phyloP scores from a whole-genome alignment of 352 stramenopile genomes.

The Phytopythium montanum region DNA sequence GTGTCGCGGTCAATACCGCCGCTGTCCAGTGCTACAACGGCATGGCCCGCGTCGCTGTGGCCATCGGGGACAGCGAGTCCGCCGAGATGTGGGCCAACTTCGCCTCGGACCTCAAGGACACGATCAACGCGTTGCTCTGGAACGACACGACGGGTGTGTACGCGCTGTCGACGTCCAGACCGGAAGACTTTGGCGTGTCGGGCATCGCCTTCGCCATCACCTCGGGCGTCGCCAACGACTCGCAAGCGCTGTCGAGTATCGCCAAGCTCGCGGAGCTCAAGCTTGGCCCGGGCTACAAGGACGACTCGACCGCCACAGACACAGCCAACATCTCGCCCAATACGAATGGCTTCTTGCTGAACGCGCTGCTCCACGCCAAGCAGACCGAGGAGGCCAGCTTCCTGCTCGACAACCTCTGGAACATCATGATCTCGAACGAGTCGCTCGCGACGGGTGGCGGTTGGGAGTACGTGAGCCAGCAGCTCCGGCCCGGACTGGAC shows the following conservation, averaged over 20 bases:
- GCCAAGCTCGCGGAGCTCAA: constrained; percentile 17
- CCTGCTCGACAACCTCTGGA: constrained; percentile 27
- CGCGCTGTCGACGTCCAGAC: constrained; percentile 12
- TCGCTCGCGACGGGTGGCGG: constrained; percentile 14
- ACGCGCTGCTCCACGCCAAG: constrained; percentile 16
- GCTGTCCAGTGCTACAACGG: constrained; percentile 21
- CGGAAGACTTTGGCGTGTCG: constrained; percentile 23
- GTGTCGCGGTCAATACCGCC: constrained; percentile 21
- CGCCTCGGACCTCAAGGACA: constrained; percentile 16
- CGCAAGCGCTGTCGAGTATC: constrained; percentile 16
- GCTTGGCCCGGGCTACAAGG: constrained; percentile 26
- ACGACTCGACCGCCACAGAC: constrained; percentile 12
- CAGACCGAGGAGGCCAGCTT: constrained; percentile 21
- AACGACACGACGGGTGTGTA: constrained; percentile 24
- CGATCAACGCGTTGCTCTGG: constrained; percentile 29
- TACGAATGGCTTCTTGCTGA: constrained; percentile 28
- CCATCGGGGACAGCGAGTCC: constrained; percentile 17
- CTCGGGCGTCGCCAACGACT: constrained; percentile 23
- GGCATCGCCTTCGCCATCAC: constrained; percentile 24
- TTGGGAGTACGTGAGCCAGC: constrained; percentile 26
- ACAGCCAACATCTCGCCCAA: constrained; percentile 24
- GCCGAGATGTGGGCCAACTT: constrained; percentile 12
- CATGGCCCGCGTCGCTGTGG: constrained; percentile 18
- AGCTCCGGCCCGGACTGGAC: constrained; percentile 13
- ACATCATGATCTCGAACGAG: constrained; percentile 28